Percentiles rank a stretch among this genome's conserved stretches.
phyloP scores from a whole-genome alignment of 768 basidiomycete genomes.

The Lentinula boryana region DNA sequence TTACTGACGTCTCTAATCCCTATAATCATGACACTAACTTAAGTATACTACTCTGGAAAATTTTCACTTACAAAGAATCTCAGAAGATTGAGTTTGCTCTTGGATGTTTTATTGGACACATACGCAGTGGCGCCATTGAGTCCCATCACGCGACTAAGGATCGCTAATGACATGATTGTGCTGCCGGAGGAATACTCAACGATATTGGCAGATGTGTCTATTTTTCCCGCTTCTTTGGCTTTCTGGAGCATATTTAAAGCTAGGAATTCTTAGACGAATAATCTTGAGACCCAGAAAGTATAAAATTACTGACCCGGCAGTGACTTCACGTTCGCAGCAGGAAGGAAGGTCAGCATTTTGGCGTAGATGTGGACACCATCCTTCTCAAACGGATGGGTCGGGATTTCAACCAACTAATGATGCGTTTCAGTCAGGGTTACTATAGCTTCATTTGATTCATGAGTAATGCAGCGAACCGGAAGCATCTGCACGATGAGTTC shows the following conservation, averaged over 20 bases:
- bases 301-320: slow-evolving; percentile 12
- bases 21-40: neutral
- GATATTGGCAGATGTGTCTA: slow-evolving; percentile 16
- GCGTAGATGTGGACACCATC: slow-evolving; percentile 18
- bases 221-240: slow-evolving; percentile 14
- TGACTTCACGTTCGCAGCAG: slow-evolving; percentile 18
- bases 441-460: neutral
- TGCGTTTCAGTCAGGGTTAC: neutral
- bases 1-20: neutral
- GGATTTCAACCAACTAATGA: slow-evolving; percentile 17
- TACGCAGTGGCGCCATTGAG: slow-evolving; percentile 17
- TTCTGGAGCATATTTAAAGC: slow-evolving; percentile 20
- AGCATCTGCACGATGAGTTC: neutral
- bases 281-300: neutral
- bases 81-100: slow-evolving; percentile 16
- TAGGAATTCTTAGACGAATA: neutral
- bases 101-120: slow-evolving; percentile 18
- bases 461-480: neutral
- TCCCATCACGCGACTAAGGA: slow-evolving; percentile 15
- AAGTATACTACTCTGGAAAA: neutral
- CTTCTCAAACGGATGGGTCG: slow-evolving; percentile 9
- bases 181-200: slow-evolving; percentile 21
- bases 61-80: slow-evolving; percentile 17
- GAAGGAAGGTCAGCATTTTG: slow-evolving; percentile 16
- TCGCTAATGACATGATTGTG: slow-evolving; percentile 18